Conservation (phyloP, 2,329 filamentous ascomycete species). For the Spiromastix sp. region DNA sequence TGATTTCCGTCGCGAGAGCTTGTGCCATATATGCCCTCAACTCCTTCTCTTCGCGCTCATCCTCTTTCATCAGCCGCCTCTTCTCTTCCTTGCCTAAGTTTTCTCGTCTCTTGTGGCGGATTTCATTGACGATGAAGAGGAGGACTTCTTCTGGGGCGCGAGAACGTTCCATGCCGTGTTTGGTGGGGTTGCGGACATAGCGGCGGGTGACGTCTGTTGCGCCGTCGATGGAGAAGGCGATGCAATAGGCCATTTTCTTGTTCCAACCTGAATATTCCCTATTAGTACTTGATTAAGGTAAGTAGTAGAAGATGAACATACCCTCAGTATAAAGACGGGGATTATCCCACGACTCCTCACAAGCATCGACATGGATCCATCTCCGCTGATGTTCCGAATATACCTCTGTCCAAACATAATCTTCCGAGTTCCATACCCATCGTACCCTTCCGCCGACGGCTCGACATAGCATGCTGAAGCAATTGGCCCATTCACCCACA, state of each 20-base stretch:
- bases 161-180: conserved; percentile 60
- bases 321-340: conserved; percentile 83
- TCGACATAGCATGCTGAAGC: conserved; percentile 95
- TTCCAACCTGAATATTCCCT: conserved; percentile 56
- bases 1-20: conserved; percentile 36
- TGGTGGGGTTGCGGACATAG: conserved; percentile 46
- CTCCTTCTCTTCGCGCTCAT: conserved; percentile 39
- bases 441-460: conserved; percentile 82
- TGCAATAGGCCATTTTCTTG: conserved; percentile 93
- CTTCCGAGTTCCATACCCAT: conserved; percentile 98
- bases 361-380: conserved; percentile 95
- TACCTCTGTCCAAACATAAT: conserved; percentile 95
- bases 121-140: conserved; percentile 84
- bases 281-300: no score
- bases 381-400: conserved; percentile 88
- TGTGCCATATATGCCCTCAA: conserved; percentile 35
- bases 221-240: conserved; percentile 89
- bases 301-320: conserved; percentile 28
- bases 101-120: conserved; percentile 69
- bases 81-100: conserved; percentile 80
- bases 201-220: conserved; percentile 57
- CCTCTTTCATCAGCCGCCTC: conserved; percentile 35
- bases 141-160: conserved; percentile 82
- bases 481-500: conserved; percentile 94
- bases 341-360: conserved; percentile 92